Percentiles rank a stretch among this genome's conserved stretches.
Evolutionary conservation across 2,329 filamentous ascomycete genomes (phyloP).

Genomic region (Xylariaceae sp.): DNA sequence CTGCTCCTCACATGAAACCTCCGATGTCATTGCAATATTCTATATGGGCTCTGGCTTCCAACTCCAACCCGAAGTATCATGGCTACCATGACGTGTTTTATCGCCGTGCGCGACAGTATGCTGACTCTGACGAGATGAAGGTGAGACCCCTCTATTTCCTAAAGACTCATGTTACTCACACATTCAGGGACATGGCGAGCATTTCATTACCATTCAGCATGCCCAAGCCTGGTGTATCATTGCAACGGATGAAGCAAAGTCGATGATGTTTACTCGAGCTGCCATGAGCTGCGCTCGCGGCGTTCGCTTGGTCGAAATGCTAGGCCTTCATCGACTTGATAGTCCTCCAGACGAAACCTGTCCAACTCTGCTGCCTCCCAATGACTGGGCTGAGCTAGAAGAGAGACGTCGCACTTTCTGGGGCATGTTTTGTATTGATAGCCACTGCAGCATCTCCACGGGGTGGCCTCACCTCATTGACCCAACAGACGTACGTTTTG

Average conservation of each 20-base stretch:
- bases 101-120: constrained; percentile 73
- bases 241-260: constrained; percentile 75
- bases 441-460: constrained; percentile 82
- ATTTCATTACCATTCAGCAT: constrained; percentile 72
- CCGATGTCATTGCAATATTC: constrained; percentile 83
- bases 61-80: constrained; percentile 67
- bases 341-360: constrained; percentile 32
- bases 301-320: constrained; percentile 71
- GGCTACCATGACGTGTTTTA: constrained; percentile 76
- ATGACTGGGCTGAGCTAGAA: constrained; percentile 76
- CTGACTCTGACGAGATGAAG: constrained; percentile 80
- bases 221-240: constrained; percentile 77
- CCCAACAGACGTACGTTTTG: constrained; percentile 55
- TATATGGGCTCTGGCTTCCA: constrained; percentile 79
- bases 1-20: constrained; percentile 68
- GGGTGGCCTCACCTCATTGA: constrained; percentile 86
- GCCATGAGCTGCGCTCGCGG: constrained; percentile 75
- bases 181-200: constrained; percentile 65
- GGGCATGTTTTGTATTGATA: constrained; percentile 76
- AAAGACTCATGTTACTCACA: not conserved
- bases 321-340: constrained; percentile 59
- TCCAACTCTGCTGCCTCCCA: constrained; percentile 67
- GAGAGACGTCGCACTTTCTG: constrained; percentile 84
- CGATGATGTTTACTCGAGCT: constrained; percentile 79
- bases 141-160: constrained; percentile 23